phyloP scores from a whole-genome alignment of 2,329 filamentous ascomycete genomes.

The Cladosporium sp. region DNA sequence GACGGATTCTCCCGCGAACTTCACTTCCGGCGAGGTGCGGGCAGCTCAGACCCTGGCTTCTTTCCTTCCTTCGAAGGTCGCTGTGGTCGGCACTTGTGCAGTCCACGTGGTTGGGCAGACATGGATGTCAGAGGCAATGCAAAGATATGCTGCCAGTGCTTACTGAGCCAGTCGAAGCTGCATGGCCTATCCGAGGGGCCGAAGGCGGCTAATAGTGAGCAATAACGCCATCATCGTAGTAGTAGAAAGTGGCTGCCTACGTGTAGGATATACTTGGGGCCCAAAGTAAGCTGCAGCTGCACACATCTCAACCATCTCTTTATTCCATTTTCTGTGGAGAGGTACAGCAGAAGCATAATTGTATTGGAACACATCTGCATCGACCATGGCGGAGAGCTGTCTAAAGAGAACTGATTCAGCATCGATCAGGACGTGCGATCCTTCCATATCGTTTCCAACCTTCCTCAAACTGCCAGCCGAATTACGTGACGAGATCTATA shows the following conservation, averaged over 20 bases:
- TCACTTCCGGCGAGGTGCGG: not conserved
- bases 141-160: not conserved
- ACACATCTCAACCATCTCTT: not conserved
- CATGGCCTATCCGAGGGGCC: not conserved
- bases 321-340: not conserved
- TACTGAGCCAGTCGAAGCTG: not conserved
- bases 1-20: slow-evolving; percentile 1
- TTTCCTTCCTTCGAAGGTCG: not conserved
- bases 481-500: not conserved
- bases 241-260: not conserved
- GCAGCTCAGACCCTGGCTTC: not conserved
- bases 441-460: not conserved
- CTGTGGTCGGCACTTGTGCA: not conserved
- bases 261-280: not conserved
- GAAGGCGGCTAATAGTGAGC: not conserved
- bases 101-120: slow-evolving; percentile 5
- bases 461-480: not conserved
- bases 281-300: not conserved
- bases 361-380: not conserved
- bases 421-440: not conserved
- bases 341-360: not conserved
- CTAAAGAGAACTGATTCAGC: not conserved
- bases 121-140: not conserved
- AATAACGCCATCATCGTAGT: not conserved
- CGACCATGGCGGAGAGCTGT: not conserved